Conservation (phyloP, 2,329 filamentous ascomycete genomes). For the Neoascochyta sp. region DNA sequence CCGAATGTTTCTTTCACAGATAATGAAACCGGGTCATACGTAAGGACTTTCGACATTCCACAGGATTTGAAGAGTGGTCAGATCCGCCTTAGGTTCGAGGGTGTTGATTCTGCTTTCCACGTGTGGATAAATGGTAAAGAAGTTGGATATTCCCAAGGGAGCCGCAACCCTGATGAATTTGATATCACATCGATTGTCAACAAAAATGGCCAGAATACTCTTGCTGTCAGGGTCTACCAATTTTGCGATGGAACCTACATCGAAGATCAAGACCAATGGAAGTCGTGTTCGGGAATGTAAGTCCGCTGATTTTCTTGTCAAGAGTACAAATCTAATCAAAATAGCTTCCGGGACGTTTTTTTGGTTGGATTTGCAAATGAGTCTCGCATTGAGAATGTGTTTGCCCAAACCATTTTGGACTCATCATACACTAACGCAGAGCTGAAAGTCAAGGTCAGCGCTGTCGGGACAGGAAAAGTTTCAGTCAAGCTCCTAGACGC, state of each 20-base stretch:
- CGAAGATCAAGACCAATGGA: slow-evolving; percentile 68
- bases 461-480: slow-evolving; percentile 42
- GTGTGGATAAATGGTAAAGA: slow-evolving; percentile 63
- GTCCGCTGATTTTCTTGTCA: no score
- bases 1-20: slow-evolving; percentile 57
- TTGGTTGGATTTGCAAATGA: slow-evolving; percentile 55
- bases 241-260: slow-evolving; percentile 67
- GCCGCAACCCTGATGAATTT: slow-evolving; percentile 66
- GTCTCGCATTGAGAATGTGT: slow-evolving; percentile 55
- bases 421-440: slow-evolving; percentile 49
- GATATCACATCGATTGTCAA: slow-evolving; percentile 57
- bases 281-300: slow-evolving; percentile 55
- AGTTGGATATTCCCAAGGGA: slow-evolving; percentile 66
- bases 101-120: slow-evolving; percentile 69
- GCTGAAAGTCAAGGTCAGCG: slow-evolving; percentile 48
- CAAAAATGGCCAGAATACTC: slow-evolving; percentile 48
- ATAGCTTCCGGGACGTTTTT: slow-evolving; percentile 65
- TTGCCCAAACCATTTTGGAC: slow-evolving; percentile 55
- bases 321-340: no score
- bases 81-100: slow-evolving; percentile 64
- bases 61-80: slow-evolving; percentile 50
- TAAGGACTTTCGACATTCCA: slow-evolving; percentile 54
- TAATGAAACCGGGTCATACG: slow-evolving; percentile 64
- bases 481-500: slow-evolving; percentile 47
- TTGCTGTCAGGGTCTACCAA: slow-evolving; percentile 66